Conservation (phyloP, 257 asterid genomes). For the Ehretia macrophylla region DNA sequence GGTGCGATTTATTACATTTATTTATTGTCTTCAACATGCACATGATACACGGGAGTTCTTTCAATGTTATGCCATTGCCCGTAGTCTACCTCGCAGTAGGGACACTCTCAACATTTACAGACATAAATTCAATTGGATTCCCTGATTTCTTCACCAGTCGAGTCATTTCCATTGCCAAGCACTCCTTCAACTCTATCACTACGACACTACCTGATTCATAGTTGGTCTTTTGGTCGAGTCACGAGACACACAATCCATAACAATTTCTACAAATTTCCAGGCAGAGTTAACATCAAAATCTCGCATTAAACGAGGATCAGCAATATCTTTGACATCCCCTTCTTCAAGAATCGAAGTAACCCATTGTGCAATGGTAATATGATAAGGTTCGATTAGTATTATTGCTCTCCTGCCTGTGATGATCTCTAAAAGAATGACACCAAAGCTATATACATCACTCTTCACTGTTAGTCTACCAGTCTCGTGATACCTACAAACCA, state of each 20-base stretch:
- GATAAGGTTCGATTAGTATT: background rate
- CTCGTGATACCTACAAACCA: background rate
- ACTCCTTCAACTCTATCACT: background rate
- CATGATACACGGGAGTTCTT: too few species aligned
- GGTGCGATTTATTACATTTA: too few species aligned
- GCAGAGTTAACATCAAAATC: slow-evolving; percentile 16
- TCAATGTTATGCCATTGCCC: too few species aligned
- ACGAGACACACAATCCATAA: slow-evolving; percentile 26
- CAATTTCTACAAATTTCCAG: slow-evolving; percentile 37
- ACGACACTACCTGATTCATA: background rate
- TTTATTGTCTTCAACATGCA: too few species aligned
- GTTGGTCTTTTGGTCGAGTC: background rate
- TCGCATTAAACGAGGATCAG: slow-evolving; percentile 31
- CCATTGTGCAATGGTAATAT: background rate
- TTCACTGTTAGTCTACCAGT: background rate
- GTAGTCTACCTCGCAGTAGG: too few species aligned
- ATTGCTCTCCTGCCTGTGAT: background rate
- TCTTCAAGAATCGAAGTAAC: background rate
- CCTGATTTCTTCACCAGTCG: background rate
- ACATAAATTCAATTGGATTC: too few species aligned
- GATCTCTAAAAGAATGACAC: background rate
- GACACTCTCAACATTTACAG: too few species aligned
- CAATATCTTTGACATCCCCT: slow-evolving; percentile 3
- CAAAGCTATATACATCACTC: background rate
- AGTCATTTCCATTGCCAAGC: background rate